phyloP scores from a whole-genome alignment of 768 basidiomycete genomes.

The Xanthoconium stramineum region DNA sequence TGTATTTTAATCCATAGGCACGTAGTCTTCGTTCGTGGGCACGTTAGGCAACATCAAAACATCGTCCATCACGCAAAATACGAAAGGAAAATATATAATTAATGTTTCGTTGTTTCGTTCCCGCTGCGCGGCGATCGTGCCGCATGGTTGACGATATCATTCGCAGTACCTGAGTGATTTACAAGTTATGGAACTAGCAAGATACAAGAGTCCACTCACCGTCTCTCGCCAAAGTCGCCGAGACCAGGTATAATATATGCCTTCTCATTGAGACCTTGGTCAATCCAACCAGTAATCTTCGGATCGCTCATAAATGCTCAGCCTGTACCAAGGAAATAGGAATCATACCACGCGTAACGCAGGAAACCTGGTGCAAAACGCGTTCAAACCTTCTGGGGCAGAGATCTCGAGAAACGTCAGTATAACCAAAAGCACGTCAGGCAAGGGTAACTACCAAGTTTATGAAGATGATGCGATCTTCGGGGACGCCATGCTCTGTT shows the following conservation, averaged over 20 bases:
- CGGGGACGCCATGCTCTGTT: constrained; percentile 86
- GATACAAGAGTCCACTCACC: constrained; percentile 39
- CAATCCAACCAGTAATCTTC: constrained; percentile 94
- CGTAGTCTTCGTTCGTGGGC: too few relatives aligned
- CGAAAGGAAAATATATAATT: too few relatives aligned
- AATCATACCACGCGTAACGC: constrained; percentile 68
- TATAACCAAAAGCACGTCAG: neutral
- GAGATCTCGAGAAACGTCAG: constrained; percentile 56
- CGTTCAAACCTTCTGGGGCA: constrained; percentile 83
- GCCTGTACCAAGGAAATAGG: neutral
- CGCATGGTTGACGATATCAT: neutral
- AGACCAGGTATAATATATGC: constrained; percentile 90
- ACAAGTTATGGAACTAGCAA: neutral
- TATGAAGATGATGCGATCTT: constrained; percentile 93
- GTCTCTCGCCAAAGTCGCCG: constrained; percentile 96
- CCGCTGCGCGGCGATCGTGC: neutral
- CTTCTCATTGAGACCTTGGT: constrained; percentile 86
- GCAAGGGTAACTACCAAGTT: constrained; percentile 59
- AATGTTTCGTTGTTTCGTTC: neutral
- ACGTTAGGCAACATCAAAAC: too few relatives aligned
- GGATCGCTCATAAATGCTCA: neutral
- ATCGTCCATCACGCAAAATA: too few relatives aligned
- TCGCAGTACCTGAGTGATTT: constrained; percentile 22
- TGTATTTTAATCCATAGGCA: neutral
- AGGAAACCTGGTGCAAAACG: constrained; percentile 76